Conservation (phyloP, 495 filamentous ascomycete species). For the Tuber indicum region DNA sequence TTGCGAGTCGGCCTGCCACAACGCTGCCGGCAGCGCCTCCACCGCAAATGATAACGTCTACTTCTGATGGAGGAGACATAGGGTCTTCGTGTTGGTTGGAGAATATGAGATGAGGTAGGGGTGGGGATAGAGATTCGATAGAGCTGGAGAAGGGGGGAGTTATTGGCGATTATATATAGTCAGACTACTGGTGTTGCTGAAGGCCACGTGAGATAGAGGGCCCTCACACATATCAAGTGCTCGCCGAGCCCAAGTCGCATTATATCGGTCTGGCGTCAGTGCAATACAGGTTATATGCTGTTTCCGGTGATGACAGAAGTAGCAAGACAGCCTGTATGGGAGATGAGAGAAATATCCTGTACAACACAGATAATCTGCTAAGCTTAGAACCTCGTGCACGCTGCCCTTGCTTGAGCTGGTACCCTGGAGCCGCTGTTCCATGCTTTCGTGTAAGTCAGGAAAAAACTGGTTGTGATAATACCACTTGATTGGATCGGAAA, state of each 20-base stretch:
- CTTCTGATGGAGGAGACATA: conserved; percentile 32
- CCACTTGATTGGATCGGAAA: neutral
- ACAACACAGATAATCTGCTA: neutral
- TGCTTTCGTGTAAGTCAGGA: neutral
- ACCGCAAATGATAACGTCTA: conserved; percentile 36
- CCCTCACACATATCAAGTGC: neutral
- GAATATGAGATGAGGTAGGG: neutral
- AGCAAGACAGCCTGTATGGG: neutral
- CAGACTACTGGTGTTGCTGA: neutral
- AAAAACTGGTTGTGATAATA: neutral
- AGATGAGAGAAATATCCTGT: neutral
- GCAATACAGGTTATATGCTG: neutral
- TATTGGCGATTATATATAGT: neutral
- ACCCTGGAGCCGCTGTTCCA: neutral
- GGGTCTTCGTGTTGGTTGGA: conserved; percentile 7
- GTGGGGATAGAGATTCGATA: neutral
- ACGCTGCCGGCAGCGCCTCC: conserved; percentile 50
- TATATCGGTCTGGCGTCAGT: neutral
- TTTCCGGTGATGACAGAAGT: neutral
- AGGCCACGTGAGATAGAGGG: neutral
- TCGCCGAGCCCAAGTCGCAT: neutral
- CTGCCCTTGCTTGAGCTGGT: neutral
- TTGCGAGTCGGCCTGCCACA: conserved; percentile 48
- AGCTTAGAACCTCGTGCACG: neutral
- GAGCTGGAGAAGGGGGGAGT: neutral